Evolutionary conservation across 2,329 filamentous ascomycete species (phyloP).

Genomic region (Aspergillus luchuensis): DNA sequence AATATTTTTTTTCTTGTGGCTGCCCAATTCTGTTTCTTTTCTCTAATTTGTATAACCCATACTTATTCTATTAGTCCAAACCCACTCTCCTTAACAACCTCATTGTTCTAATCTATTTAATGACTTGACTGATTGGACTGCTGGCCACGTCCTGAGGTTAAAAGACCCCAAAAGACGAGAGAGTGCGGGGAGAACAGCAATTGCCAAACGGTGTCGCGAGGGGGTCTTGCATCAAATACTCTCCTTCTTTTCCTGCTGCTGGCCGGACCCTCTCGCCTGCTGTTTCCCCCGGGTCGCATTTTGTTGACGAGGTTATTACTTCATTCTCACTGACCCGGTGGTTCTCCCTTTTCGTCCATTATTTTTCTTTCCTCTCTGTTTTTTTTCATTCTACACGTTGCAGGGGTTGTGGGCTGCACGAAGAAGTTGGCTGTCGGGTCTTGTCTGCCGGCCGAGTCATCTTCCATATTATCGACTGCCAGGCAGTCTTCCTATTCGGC

Average conservation of each 20-base stretch:
- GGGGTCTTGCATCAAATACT: constrained; percentile 1
- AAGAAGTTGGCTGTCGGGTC: neutral
- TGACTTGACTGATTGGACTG: neutral
- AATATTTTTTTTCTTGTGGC: neutral
- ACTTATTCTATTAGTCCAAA: neutral
- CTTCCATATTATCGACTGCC: neutral
- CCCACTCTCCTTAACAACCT: neutral
- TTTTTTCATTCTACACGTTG: neutral
- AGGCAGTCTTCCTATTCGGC: constrained; percentile 2
- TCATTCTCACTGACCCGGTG: neutral
- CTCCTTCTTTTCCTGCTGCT: neutral
- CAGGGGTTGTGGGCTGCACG: neutral
- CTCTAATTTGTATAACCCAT: neutral
- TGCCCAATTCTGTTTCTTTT: neutral
- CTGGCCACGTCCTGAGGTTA: constrained; percentile 1
- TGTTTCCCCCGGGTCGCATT: neutral
- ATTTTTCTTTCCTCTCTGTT: too few relatives aligned
- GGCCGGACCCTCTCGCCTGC: neutral
- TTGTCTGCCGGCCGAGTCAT: neutral
- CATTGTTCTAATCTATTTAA: neutral
- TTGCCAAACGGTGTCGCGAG: constrained; percentile 10
- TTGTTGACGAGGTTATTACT: neutral
- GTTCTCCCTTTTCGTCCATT: neutral
- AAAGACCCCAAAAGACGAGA: neutral
- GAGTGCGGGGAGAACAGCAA: constrained; percentile 10